Evolutionary conservation across 2,329 filamentous ascomycete genomes (phyloP).

Genomic region (Metarhizium rileyi): DNA sequence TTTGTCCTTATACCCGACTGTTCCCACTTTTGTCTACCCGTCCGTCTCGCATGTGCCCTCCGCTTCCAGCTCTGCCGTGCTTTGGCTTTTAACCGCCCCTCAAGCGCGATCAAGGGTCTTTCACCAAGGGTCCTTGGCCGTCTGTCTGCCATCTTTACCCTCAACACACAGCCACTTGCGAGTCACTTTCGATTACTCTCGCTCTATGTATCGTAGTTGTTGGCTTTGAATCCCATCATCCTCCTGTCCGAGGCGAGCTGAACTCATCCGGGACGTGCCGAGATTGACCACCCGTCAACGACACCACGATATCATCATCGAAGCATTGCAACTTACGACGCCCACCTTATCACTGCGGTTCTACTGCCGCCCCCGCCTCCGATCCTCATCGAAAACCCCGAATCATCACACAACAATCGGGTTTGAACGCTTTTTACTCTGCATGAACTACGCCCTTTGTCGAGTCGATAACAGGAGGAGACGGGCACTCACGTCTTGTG

Average conservation of each 20-base stretch:
- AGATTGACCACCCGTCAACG: no score
- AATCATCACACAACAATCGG: neutral
- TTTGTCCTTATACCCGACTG: conserved; percentile 19
- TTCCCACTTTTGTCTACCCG: conserved; percentile 4
- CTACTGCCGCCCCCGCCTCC: conserved; percentile 1
- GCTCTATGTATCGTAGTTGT: neutral
- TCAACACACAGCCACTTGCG: neutral
- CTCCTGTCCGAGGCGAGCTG: neutral
- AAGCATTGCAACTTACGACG: neutral
- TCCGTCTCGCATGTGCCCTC: neutral
- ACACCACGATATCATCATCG: neutral
- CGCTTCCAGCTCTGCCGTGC: no score
- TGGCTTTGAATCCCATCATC: neutral
- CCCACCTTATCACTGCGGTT: neutral
- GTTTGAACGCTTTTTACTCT: neutral
- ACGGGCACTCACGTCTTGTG: neutral
- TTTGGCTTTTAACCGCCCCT: no score
- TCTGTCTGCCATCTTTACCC: conserved; percentile 1
- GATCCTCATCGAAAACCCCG: conserved; percentile 4
- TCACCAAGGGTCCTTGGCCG: neutral
- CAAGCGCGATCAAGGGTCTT: no score
- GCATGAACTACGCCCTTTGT: neutral
- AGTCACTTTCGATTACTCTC: neutral
- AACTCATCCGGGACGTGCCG: neutral
- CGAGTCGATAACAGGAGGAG: neutral